Percentiles rank a stretch among this genome's conserved stretches.
phyloP scores from a whole-genome alignment of 495 filamentous ascomycete species.

The Beverwykella pulmonaria region DNA sequence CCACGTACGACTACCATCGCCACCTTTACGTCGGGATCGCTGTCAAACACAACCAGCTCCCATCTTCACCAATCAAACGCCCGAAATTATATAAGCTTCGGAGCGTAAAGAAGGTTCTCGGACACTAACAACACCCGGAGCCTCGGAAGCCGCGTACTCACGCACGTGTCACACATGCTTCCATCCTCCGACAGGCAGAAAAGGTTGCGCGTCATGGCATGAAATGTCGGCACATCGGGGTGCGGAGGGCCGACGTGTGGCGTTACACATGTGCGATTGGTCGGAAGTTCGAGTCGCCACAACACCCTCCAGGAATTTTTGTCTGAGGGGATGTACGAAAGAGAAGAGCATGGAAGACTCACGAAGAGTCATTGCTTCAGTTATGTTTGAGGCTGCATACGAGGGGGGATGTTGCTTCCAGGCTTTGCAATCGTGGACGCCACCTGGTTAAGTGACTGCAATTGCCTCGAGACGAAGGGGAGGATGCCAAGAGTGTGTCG shows the following conservation, averaged over 20 bases:
- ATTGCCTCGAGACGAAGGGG: neutral
- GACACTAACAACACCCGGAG: neutral
- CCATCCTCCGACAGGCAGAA: constrained; percentile 7
- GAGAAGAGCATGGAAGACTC: neutral
- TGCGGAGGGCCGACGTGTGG: neutral
- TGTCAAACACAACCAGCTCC: neutral
- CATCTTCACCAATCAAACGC: neutral
- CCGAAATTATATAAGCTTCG: neutral
- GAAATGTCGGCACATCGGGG: neutral
- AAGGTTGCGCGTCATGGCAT: constrained; percentile 17
- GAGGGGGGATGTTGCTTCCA: neutral
- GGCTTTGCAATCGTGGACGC: neutral
- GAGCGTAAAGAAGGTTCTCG: constrained; percentile 11
- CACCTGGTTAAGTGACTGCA: neutral
- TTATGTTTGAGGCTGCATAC: neutral
- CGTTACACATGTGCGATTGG: neutral
- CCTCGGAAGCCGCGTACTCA: constrained; percentile 11
- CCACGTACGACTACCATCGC: constrained; percentile 12
- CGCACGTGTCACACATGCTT: no score
- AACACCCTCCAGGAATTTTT: neutral
- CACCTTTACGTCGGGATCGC: neutral
- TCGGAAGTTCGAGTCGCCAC: neutral
- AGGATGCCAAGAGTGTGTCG: neutral
- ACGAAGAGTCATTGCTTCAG: neutral
- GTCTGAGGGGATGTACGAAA: neutral